phyloP scores from a whole-genome alignment of 2,329 filamentous ascomycete species.

The Scleromitrula shiraiana region DNA sequence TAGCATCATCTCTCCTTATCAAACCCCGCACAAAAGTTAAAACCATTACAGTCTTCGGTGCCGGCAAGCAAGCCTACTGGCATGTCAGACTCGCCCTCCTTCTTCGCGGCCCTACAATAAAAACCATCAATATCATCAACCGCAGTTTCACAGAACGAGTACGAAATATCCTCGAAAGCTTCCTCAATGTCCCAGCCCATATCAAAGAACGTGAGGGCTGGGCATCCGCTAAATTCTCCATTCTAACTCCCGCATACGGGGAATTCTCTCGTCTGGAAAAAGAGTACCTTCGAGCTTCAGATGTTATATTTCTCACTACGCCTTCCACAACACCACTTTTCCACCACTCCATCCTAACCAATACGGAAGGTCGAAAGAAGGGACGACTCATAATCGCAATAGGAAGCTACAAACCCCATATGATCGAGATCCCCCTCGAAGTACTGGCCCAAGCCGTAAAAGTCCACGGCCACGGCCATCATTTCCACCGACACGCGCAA shows the following conservation, averaged over 20 bases:
- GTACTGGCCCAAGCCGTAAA: conserved; percentile 57
- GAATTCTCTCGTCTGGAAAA: conserved; percentile 60
- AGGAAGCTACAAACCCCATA: conserved; percentile 60
- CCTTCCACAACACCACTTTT: conserved; percentile 70
- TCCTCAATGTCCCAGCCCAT: conserved; percentile 36
- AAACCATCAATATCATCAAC: conserved; percentile 77
- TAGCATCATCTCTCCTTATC: conserved; percentile 61
- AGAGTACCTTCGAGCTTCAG: conserved; percentile 61
- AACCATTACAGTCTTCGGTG: conserved; percentile 76
- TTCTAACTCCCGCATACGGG: conserved; percentile 61
- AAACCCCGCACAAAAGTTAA: conserved; percentile 59
- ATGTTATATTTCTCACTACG: conserved; percentile 85
- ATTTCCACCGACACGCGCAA: conserved; percentile 58
- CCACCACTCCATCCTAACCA: conserved; percentile 63
- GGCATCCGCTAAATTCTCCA: conserved; percentile 56
- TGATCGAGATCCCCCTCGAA: conserved; percentile 77
- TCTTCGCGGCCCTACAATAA: conserved; percentile 61
- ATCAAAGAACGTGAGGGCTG: conserved; percentile 53
- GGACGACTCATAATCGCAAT: conserved; percentile 66
- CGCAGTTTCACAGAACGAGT: conserved; percentile 56
- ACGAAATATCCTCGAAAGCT: conserved; percentile 41
- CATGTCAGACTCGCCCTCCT: conserved; percentile 79
- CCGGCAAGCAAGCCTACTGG: conserved; percentile 89
- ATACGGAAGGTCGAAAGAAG: conserved; percentile 59
- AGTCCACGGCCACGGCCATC: conserved; percentile 44